Evolutionary conservation across 441 rosid species (phyloP), one percentile per base, ranked within the genome.

Genomic region (Gossypium aridum): DNA sequence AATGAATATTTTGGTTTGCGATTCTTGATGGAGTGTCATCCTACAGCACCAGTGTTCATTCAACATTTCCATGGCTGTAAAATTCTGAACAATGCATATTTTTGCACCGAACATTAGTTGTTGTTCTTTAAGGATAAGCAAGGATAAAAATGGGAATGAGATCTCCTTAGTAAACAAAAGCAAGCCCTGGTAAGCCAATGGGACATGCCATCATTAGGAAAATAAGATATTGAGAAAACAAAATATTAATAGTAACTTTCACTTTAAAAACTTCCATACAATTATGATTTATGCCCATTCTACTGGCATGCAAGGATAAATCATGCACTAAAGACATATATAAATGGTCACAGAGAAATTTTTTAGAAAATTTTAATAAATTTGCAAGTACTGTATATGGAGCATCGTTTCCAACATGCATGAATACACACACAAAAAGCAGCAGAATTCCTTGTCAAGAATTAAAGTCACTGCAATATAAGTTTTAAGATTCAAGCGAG

Each of bases 381-480:
- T 47, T 7, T 49, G 39, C 59, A 5, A 23, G 22, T 20, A 65
- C 57, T 49, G 28, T 47, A 13, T 64, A 9, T 17, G 51, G 3
- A 37, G 69, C 23, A 37, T 37, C 69, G 17, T 19, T 37, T 64
- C 69, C 43, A 49, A 68, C 7, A 68, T 68, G 22, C 23, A 25
- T 49, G 2, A 47, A 47, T 47, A 62, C 13, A 62, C 7, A 61
- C 12, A 16, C 6, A 28, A 2, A 62, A 45, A 6, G 6, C 49
- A 22, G 37, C 39, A 23, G 22, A 49, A 49, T 47, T 47, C 13
- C 10, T 47, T 25, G 59, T 14, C 71, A 23, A 7, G 57, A 68
- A 63, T 61, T 51, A 53, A 43, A 60, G 68, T 55, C 17, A n/a
- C 26, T 60, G 64, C 64, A 56, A 77, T 55, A 61, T 53, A 28